Evolutionary conservation across 2,329 filamentous ascomycete species (phyloP).

Genomic region (Ceratocystis variospora): DNA sequence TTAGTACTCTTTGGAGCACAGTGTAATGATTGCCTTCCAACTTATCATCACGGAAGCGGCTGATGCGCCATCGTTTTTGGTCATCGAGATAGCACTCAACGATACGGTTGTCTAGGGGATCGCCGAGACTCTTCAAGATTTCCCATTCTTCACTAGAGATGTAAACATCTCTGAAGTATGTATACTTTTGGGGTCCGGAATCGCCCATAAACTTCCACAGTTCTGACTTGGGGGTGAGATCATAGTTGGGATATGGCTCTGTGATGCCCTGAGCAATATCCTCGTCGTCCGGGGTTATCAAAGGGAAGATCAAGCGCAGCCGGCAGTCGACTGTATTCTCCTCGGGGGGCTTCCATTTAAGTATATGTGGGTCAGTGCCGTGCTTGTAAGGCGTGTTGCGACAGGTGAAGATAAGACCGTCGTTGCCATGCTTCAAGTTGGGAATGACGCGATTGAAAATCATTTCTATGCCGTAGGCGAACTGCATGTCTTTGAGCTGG

Average conservation of each 20-base stretch:
- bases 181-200: slow-evolving; percentile 38
- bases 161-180: slow-evolving; percentile 51
- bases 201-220: slow-evolving; percentile 52
- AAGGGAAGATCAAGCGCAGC: slow-evolving; percentile 61
- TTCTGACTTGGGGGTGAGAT: slow-evolving; percentile 59
- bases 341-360: slow-evolving; percentile 94
- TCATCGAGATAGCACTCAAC: slow-evolving; percentile 81
- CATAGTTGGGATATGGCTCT: slow-evolving; percentile 60
- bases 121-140: slow-evolving; percentile 53
- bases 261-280: slow-evolving; percentile 54
- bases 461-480: slow-evolving; percentile 76
- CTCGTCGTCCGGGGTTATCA: slow-evolving; percentile 50
- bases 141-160: slow-evolving; percentile 74
- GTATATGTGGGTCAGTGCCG: slow-evolving; percentile 82
- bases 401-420: slow-evolving; percentile 97
- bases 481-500: slow-evolving; percentile 78
- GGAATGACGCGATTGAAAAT: slow-evolving; percentile 85
- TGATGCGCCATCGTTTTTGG: slow-evolving; percentile 64
- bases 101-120: slow-evolving; percentile 73
- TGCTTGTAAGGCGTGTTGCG: slow-evolving; percentile 71
- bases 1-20: slow-evolving; percentile 72
- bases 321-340: slow-evolving; percentile 95
- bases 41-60: slow-evolving; percentile 89
- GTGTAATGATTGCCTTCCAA: slow-evolving; percentile 74
- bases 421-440: slow-evolving; percentile 77